Evolutionary conservation across 2,329 filamentous ascomycete species (phyloP), one percentile per base, ranked within the genome.

Genomic region (Sclerotinia sclerotiorum): DNA sequence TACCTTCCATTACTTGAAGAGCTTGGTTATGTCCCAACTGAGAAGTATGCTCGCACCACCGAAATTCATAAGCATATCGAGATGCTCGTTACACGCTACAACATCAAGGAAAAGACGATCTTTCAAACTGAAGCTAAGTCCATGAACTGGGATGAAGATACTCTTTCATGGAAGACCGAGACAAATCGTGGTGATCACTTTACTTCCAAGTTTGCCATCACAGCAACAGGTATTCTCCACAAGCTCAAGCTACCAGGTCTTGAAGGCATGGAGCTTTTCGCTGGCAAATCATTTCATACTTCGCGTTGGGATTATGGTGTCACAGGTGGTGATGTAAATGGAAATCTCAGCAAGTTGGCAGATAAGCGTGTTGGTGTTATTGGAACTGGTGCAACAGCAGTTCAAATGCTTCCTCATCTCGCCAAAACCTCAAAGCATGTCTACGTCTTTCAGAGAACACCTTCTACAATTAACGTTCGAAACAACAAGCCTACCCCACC

Each of bases 271-370:
- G 74, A 80, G 10, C 77, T 77, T 27, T 85, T 83, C 71, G 76
- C 79, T 56, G 83, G 83, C 24, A 78, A 78, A 32, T 70, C 81
- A 5, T 76, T 84, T 80, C 86, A 88, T 70, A 84, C 82, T 3
- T 84, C 85, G 5, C 76, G 85, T 24, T 88, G 85, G 85, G 85
- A 88, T 70, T 87, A 85, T 85, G 84, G 80, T 55, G 86, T 85
- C 70, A 68, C 66, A 3, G 66, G 66, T 21, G 66, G 66, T 49
- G 66, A 68, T 42, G 51, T 64, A 17, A 65, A 63, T 39, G 66
- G 66, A 0, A 65, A 68, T 39, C 49, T 68, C 2, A 54, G 19
- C 55, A 80, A 83, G 65, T 73, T 86, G 29, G 75, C 78, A 42
- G 84, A 79, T 21, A 87, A 87, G 78, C 82, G 81, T 61, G 82